phyloP scores from a whole-genome alignment of 192 early-diverging fungal species.

The Funneliformis geosporum region DNA sequence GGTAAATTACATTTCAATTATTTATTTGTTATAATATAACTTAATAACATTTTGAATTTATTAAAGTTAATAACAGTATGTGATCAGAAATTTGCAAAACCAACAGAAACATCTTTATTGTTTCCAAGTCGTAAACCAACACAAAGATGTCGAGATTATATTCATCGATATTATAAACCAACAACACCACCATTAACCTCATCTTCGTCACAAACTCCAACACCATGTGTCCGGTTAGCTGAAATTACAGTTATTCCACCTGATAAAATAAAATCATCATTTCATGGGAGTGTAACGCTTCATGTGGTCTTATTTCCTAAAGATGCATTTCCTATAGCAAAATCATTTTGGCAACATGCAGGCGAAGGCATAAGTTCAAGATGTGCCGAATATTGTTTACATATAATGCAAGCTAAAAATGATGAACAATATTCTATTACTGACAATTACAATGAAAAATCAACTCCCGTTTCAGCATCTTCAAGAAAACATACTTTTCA shows the following conservation, averaged over 20 bases:
- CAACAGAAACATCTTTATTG: slow-evolving; percentile 67
- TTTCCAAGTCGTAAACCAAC: slow-evolving; percentile 73
- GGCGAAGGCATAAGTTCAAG: slow-evolving; percentile 88
- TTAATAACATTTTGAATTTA: neutral
- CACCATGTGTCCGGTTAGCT: slow-evolving; percentile 55
- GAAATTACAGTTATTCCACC: slow-evolving; percentile 63
- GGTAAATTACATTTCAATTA: slow-evolving; percentile 42
- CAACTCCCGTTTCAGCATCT: slow-evolving; percentile 30
- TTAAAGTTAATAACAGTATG: slow-evolving; percentile 45
- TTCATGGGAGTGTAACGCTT: slow-evolving; percentile 42
- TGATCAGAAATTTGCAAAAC: slow-evolving; percentile 65
- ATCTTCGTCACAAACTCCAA: slow-evolving; percentile 8
- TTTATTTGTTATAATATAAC: neutral
- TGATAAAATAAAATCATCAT: slow-evolving; percentile 46
- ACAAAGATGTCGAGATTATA: slow-evolving; percentile 66
- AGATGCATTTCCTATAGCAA: slow-evolving; percentile 70
- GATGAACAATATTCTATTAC: slow-evolving; percentile 35
- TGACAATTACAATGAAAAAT: slow-evolving; percentile 2
- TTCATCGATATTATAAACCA: slow-evolving; percentile 51
- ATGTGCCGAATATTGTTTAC: slow-evolving; percentile 80
- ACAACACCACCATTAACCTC: slow-evolving; percentile 31
- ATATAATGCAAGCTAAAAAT: slow-evolving; percentile 63
- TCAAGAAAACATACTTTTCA: slow-evolving; percentile 36
- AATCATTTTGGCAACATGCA: slow-evolving; percentile 96
- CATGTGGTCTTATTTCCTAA: slow-evolving; percentile 77